Evolutionary conservation across 441 rosid genomes (phyloP).

Genomic region (Populus trichocarpa): DNA sequence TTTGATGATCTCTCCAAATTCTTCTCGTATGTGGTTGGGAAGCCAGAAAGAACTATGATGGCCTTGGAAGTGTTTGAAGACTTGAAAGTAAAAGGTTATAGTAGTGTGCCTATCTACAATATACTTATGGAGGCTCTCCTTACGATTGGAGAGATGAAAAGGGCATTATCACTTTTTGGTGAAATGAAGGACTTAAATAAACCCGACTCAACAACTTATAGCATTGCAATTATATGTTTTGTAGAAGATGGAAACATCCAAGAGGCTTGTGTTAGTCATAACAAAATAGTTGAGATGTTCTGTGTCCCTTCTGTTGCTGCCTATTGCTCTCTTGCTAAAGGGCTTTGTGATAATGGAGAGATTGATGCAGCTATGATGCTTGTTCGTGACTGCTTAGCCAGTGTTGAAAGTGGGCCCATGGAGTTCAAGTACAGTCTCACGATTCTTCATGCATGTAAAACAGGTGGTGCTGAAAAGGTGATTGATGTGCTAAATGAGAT

Average conservation of each 20-base stretch:
- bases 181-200: slow-evolving; percentile 53
- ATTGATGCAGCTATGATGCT: slow-evolving; percentile 79
- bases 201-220: slow-evolving; percentile 52
- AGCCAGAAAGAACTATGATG: slow-evolving; percentile 38
- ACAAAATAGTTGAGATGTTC: slow-evolving; percentile 67
- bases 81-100: slow-evolving; percentile 59
- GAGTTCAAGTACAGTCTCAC: slow-evolving; percentile 70
- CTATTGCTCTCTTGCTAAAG: slow-evolving; percentile 61
- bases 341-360: slow-evolving; percentile 77
- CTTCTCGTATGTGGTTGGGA: slow-evolving; percentile 49
- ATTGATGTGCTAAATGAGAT: slow-evolving; percentile 71
- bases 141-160: slow-evolving; percentile 47
- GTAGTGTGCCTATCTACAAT: slow-evolving; percentile 52
- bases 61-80: slow-evolving; percentile 64
- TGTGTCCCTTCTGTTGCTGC: slow-evolving; percentile 65
- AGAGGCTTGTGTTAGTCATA: slow-evolving; percentile 66
- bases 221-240: slow-evolving; percentile 50
- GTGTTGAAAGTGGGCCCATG: slow-evolving; percentile 62
- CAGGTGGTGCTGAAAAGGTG: slow-evolving; percentile 50
- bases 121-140: slow-evolving; percentile 59
- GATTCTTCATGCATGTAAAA: slow-evolving; percentile 58
- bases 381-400: slow-evolving; percentile 81
- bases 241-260: slow-evolving; percentile 44
- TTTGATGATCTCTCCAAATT: slow-evolving; percentile 52
- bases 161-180: slow-evolving; percentile 51